Percentiles rank a stretch among this genome's conserved stretches.
Conservation (phyloP, 495 filamentous ascomycete species). For the Penicillium daleae region DNA sequence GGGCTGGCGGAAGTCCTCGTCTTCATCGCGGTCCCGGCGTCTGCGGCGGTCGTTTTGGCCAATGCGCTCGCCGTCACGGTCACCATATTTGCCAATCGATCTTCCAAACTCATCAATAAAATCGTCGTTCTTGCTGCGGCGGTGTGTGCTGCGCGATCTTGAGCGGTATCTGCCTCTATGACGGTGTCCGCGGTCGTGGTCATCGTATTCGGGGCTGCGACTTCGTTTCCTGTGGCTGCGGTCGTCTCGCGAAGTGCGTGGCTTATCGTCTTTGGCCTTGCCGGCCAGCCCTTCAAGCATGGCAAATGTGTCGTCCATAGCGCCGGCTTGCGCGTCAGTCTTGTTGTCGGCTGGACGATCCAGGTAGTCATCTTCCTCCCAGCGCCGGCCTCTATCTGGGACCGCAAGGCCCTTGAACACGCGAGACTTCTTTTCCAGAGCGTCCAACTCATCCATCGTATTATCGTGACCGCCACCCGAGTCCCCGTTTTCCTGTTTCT, state of each 20-base stretch:
- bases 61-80: constrained; percentile 49
- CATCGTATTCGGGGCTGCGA: constrained; percentile 70
- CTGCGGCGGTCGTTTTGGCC: constrained; percentile 43
- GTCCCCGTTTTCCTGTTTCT: constrained; percentile 35
- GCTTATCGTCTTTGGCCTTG: constrained; percentile 57
- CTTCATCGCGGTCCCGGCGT: constrained; percentile 54
- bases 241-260: constrained; percentile 36
- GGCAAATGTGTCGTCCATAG: constrained; percentile 93
- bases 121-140: constrained; percentile 54
- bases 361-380: constrained; percentile 53
- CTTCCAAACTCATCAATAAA: constrained; percentile 68
- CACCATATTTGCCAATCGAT: constrained; percentile 40
- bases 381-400: constrained; percentile 73
- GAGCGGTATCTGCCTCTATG: constrained; percentile 58
- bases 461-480: constrained; percentile 25
- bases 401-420: constrained; percentile 90
- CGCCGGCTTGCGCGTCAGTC: constrained; percentile 51
- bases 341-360: constrained; percentile 33
- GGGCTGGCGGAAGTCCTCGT: constrained; percentile 67
- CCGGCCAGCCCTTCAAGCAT: constrained; percentile 84
- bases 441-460: constrained; percentile 48
- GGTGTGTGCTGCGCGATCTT: constrained; percentile 53
- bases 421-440: constrained; percentile 66
- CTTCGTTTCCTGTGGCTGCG: constrained; percentile 66
- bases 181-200: constrained; percentile 55